Conservation (phyloP, 73 alveolate species). For the Symbiodinium natans region DNA sequence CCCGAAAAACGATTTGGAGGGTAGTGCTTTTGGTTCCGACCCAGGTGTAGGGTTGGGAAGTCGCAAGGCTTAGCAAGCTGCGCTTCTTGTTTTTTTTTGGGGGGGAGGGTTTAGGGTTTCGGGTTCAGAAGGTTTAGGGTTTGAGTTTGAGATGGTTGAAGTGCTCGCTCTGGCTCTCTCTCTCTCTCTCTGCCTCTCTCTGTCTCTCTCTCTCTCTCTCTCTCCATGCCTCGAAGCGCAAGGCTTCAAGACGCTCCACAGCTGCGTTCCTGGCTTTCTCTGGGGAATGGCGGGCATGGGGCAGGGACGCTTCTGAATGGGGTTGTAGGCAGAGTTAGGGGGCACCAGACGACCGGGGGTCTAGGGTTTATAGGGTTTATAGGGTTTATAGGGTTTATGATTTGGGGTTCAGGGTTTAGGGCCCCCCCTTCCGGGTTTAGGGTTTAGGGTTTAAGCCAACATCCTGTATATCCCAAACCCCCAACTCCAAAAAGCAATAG, state of each 20-base stretch:
- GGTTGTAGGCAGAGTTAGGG: not conserved
- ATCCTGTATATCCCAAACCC: not conserved
- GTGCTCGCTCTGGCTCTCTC: no score
- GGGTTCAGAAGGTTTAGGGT: not conserved
- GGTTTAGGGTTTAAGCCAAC: not conserved
- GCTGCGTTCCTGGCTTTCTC: not conserved
- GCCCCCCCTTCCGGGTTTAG: not conserved
- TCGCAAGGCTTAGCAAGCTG: no score
- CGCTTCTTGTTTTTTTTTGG: no score
- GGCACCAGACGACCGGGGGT: not conserved
- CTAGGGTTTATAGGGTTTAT: not conserved
- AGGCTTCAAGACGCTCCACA: not conserved
- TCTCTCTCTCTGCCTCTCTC: no score
- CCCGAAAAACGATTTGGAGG: no score
- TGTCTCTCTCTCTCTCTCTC: no score
- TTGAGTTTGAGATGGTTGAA: no score
- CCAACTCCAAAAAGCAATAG: no score
- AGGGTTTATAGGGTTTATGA: not conserved
- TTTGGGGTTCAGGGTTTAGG: not conserved
- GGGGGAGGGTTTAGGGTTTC: not conserved
- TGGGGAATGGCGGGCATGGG: not conserved
- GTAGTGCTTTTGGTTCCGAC: no score
- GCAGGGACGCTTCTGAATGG: not conserved
- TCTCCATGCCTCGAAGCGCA: not conserved
- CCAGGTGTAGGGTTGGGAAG: no score